Evolutionary conservation across 2,329 filamentous ascomycete species (phyloP).

Genomic region (Amphichorda felina): DNA sequence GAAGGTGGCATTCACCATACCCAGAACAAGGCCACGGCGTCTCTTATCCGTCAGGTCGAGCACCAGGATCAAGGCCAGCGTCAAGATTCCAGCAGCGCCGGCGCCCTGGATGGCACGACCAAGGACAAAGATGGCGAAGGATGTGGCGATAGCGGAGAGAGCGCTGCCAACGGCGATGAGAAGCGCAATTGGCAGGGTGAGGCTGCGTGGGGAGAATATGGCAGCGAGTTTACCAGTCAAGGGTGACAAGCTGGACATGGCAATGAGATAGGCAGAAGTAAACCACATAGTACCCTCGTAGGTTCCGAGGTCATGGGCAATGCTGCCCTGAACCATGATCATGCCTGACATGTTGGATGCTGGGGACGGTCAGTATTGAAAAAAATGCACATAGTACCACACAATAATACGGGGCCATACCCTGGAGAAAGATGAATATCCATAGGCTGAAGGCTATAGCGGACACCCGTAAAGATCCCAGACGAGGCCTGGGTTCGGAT

Average conservation of each 20-base stretch:
- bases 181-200: conserved; percentile 50
- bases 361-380: conserved; percentile 9
- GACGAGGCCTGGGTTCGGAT: conserved; percentile 8
- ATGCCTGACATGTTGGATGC: conserved; percentile 68
- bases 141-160: conserved; percentile 48
- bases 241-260: conserved; percentile 52
- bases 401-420: conserved; percentile 17
- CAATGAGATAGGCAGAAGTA: conserved; percentile 60
- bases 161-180: conserved; percentile 49
- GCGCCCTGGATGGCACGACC: conserved; percentile 58
- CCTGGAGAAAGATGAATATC: conserved; percentile 47
- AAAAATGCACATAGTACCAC: neutral
- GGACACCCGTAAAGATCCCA: conserved; percentile 20
- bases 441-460: conserved; percentile 42
- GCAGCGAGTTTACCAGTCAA: conserved; percentile 60
- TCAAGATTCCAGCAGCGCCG: conserved; percentile 61
- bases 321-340: conserved; percentile 66
- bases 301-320: conserved; percentile 63
- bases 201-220: conserved; percentile 58
- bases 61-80: conserved; percentile 62
- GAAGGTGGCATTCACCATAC: conserved; percentile 60
- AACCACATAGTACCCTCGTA: conserved; percentile 71
- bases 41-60: conserved; percentile 60
- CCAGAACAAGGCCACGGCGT: conserved; percentile 61
- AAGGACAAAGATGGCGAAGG: conserved; percentile 51